Evolutionary conservation across 495 filamentous ascomycete genomes (phyloP), one percentile per base, ranked within the genome.

Genomic region (Trypethelium eluteriae): DNA sequence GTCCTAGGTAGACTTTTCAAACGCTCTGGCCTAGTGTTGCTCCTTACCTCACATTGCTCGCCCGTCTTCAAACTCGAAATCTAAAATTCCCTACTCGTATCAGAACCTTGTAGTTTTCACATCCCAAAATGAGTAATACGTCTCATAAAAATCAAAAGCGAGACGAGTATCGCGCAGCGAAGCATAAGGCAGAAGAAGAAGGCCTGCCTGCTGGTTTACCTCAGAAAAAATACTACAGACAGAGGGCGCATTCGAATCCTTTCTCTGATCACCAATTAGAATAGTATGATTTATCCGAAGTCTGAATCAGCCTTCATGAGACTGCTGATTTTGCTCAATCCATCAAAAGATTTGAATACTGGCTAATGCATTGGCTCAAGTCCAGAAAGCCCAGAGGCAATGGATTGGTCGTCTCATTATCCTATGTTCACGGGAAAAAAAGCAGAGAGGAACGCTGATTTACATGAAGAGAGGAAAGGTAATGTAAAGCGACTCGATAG

Each of bases 161-260:
- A 6, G 53, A 59, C 18, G 53, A 59, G 53, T 59, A 59, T 59
- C 53, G 53, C 32, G 53, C 53, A 35, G 53, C 53, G 5, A 59
- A 59, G 36, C 53, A 59, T 14, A 59, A 59, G 36, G 18, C 32
- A 10, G 53, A 59, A 5, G 53, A 2, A 18, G 53, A 59, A 59
- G 53, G 53, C 32, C 53, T 59, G 7, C 53, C 53, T 35, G 3
- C 53, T 35, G 53, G 18, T 36, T 5, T 59, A 18, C 53, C 53
- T 5, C 34, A 36, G 32, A 59, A 97, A 80, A 93, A 88, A 78
- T 96, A 93, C 81, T 98, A 96, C 77, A 85, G 94, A 62, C 94
- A 98, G 76, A 84, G 94, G 73, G 94, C 94, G 38, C 94, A 98
- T 77, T 95, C 94, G 59, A 98, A 98, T 81, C 91, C 92, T 10